Conservation (phyloP, 108 stramenopile species). For the Chaetoceros tenuissimus region DNA sequence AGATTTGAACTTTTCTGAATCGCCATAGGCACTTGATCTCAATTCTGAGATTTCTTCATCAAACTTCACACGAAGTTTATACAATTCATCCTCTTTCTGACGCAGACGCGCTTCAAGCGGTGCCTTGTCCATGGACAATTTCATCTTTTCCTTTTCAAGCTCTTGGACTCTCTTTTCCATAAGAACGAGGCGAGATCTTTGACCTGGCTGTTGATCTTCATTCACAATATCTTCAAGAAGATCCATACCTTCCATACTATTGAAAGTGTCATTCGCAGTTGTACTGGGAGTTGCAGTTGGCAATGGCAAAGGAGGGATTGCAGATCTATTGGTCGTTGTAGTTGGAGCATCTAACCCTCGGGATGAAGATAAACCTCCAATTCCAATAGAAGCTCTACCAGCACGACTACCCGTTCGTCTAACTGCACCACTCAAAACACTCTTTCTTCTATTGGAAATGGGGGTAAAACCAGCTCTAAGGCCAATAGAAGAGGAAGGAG, state of each 20-base stretch:
- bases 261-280: background rate
- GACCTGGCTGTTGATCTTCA: slow-evolving; percentile 49
- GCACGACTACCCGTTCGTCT: background rate
- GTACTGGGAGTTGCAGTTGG: slow-evolving; percentile 11
- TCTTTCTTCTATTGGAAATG: background rate
- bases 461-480: background rate
- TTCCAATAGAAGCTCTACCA: background rate
- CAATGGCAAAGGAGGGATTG: slow-evolving; percentile 8
- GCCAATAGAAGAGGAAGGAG: background rate
- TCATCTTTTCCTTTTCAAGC: slow-evolving; percentile 80
- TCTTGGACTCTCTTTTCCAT: slow-evolving; percentile 66
- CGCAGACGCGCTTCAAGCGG: slow-evolving; percentile 77
- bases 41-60: slow-evolving; percentile 53
- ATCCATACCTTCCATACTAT: background rate
- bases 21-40: slow-evolving; percentile 31
- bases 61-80: slow-evolving; percentile 54
- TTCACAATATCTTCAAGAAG: slow-evolving; percentile 16
- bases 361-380: no score
- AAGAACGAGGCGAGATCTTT: slow-evolving; percentile 51
- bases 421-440: background rate
- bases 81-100: slow-evolving; percentile 74
- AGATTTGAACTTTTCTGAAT: slow-evolving; percentile 62
- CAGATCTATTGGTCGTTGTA: background rate
- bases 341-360: background rate
- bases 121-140: slow-evolving; percentile 74